These are phyloP conservation scores for Brassica nigra DNA, from an alignment of 345 rosid genomes.

Conservation along the genomic window DNA sequence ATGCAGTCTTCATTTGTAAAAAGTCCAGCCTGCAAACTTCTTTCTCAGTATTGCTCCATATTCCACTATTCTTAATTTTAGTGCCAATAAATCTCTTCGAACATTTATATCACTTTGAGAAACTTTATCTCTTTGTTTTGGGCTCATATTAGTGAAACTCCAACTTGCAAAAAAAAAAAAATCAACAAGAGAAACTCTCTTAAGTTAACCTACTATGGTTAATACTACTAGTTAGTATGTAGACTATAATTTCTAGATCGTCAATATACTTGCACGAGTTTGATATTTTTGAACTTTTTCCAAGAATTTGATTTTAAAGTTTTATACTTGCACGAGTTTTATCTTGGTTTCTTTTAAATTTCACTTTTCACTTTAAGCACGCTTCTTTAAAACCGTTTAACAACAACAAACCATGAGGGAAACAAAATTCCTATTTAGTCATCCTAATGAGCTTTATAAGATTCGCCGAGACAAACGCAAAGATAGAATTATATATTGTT, in stretches of 20 bases:
- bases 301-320: not conserved
- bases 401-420: not conserved
- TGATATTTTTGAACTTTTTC: not conserved
- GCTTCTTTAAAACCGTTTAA: not conserved
- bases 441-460: not conserved
- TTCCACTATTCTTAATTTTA: constrained; percentile 21
- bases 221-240: not conserved
- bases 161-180: not conserved
- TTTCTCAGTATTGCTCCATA: constrained; percentile 13
- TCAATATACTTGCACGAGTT: not conserved
- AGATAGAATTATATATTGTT: not conserved
- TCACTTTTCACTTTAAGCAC: not conserved
- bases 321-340: not conserved
- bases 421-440: not conserved
- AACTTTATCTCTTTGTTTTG: not conserved
- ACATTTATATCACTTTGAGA: not conserved
- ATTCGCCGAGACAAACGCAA: constrained; percentile 5
- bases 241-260: not conserved
- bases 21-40: not conserved
- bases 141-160: not conserved
- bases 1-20: not conserved
- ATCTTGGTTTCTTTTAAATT: not conserved
- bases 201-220: not conserved
- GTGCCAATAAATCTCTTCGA: constrained; percentile 2
- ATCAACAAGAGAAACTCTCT: not conserved